phyloP scores from a whole-genome alignment of 78 protist species.

The Mastigamoeba balamuthi region DNA sequence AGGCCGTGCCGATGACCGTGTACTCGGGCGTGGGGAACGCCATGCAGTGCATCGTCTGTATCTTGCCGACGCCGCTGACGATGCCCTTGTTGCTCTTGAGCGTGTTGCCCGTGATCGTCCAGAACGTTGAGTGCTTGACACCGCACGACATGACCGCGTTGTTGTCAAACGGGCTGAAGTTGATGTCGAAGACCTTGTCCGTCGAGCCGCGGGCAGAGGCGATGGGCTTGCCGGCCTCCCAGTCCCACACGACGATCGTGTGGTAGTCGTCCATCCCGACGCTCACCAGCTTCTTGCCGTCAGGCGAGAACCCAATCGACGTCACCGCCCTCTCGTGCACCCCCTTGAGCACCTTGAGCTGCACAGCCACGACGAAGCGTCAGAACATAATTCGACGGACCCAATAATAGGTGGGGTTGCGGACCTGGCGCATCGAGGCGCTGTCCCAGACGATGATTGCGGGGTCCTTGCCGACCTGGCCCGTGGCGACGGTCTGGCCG shows the following conservation, averaged over 20 bases:
- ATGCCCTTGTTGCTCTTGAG: background rate
- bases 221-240: constrained; percentile 1
- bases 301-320: constrained; percentile 8
- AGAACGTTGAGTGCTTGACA: constrained; percentile 16
- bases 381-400: too few species aligned
- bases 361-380: too few species aligned
- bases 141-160: constrained; percentile 22
- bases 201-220: background rate
- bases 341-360: too few species aligned
- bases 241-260: constrained; percentile 28
- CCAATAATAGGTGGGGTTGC: too few species aligned
- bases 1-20: background rate
- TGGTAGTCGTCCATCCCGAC: constrained; percentile 29
- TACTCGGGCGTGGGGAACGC: background rate
- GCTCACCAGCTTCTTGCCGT: constrained; percentile 10
- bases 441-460: constrained; percentile 19
- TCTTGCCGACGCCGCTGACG: background rate
- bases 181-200: background rate
- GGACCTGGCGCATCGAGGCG: background rate
- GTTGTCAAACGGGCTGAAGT: background rate
- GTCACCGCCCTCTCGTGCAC: constrained; percentile 8
- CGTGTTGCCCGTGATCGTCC: constrained; percentile 9
- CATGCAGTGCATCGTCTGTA: constrained; percentile 1
- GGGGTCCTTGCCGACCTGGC: constrained; percentile 19
- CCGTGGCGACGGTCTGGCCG: constrained; percentile 18